Evolutionary conservation across 805 yeast genomes (phyloP), one percentile per base, ranked within the genome.

Genomic region (Monosporozyma servazzii): DNA sequence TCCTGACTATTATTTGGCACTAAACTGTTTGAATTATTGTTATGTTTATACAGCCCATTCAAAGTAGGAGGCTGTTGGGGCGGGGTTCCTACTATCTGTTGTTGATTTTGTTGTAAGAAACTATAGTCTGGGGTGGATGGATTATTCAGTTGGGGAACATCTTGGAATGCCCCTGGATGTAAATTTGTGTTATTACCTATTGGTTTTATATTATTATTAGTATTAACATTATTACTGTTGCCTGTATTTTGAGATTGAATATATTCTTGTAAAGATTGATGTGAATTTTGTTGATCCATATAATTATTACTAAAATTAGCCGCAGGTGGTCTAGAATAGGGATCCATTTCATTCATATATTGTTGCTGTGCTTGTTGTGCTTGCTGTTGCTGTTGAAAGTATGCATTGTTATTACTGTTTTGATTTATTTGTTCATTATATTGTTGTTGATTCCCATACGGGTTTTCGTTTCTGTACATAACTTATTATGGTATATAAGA

Each of bases 231-330:
- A 21, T 21, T 31, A 33, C 25, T 31, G 7, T 33, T 45, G n/a
- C 48, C 41, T 13, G 51, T 40, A 15, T 44, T 52, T 33, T 48
- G 49, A 7, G 54, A 48, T 47, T 61, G 62, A 20, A 57, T 44
- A 23, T 58, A 61, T 6, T 61, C 67, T 37, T 61, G 73, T 20
- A 71, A 55, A 0, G 75, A 71, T 42, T 64, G 73, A 17, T 69
- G 72, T 0, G 75, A 71, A 18, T 65, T 67, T 52, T 70, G 74
- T 44, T 61, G 65, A 43, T 63, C 64, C 66, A 68, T 62, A 50
- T 71, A 71, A 47, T 64, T 68, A 5, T 63, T 52, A 47, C 71
- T 66, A 50, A 70, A 71, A 47, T 60, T 66, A 1, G 69, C 67
- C 4, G 63, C 59, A 1, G 73, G 72, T 31, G 72, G 74, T 40